phyloP scores from a whole-genome alignment of 208 protist species.

The Trypanosoma lewisi region DNA sequence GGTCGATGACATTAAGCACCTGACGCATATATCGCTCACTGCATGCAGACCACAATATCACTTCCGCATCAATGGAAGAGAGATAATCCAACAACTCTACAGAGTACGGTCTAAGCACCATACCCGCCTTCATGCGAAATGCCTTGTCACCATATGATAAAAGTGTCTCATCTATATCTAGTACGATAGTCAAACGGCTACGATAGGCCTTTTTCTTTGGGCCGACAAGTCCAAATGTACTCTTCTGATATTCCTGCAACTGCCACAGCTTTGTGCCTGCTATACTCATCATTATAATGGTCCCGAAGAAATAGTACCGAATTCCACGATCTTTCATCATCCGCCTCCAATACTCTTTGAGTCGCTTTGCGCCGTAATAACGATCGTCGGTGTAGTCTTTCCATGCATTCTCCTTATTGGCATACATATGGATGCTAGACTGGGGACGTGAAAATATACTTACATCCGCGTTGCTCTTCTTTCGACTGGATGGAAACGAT shows the following conservation, averaged over 20 bases:
- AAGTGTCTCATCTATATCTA: slow-evolving; percentile 90
- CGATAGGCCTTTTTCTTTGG: slow-evolving; percentile 78
- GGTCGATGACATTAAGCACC: slow-evolving; percentile 83
- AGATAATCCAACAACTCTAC: slow-evolving; percentile 89
- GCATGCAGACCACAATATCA: slow-evolving; percentile 86
- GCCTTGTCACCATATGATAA: slow-evolving; percentile 91
- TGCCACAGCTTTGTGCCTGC: slow-evolving; percentile 56
- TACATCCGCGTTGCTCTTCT: neutral
- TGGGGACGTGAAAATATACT: slow-evolving; percentile 17
- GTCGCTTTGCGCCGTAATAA: slow-evolving; percentile 76
- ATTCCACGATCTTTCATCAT: slow-evolving; percentile 67
- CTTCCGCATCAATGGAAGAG: slow-evolving; percentile 79
- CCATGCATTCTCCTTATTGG: slow-evolving; percentile 88
- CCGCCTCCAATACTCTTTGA: slow-evolving; percentile 72
- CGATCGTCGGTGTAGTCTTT: slow-evolving; percentile 78
- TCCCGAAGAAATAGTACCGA: slow-evolving; percentile 77
- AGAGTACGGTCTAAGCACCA: slow-evolving; percentile 78
- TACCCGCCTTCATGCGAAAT: slow-evolving; percentile 79
- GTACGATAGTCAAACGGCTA: slow-evolving; percentile 79
- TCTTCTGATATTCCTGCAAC: slow-evolving; percentile 52
- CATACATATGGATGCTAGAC: slow-evolving; percentile 78
- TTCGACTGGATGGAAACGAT: neutral
- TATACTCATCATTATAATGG: slow-evolving; percentile 49
- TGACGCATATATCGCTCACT: slow-evolving; percentile 88
- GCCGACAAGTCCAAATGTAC: slow-evolving; percentile 62